These are phyloP conservation scores for Crithidia thermophila DNA, from an alignment of 208 protist genomes.

Conservation along the genomic window DNA sequence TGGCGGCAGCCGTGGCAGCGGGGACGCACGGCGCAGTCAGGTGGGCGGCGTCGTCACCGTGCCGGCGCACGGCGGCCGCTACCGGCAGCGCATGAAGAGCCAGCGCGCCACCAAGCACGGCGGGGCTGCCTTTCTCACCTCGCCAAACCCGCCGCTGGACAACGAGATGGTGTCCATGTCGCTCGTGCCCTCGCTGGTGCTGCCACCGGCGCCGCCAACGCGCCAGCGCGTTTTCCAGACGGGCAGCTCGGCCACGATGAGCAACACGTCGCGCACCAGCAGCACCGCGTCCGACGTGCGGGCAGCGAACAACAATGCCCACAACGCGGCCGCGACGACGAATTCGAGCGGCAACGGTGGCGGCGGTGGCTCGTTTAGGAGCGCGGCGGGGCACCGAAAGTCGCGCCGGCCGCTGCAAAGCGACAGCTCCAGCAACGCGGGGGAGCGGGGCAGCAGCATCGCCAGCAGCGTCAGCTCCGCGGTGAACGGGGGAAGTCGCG, in stretches of 20 bases:
- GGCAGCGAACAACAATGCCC: background rate
- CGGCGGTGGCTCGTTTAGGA: background rate
- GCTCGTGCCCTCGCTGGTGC: constrained; percentile 16
- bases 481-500: too few species aligned
- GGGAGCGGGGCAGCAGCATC: too few species aligned
- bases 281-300: constrained; percentile 10
- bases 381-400: background rate
- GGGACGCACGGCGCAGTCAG: background rate
- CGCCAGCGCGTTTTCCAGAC: background rate
- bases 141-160: background rate
- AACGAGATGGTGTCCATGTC: constrained; percentile 8
- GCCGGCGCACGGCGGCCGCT: background rate
- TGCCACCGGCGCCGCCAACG: constrained; percentile 10
- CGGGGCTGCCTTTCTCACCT: background rate
- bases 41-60: background rate
- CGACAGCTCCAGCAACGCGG: too few species aligned
- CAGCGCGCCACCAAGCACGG: background rate
- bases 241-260: background rate
- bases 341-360: too few species aligned
- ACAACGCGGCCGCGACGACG: background rate
- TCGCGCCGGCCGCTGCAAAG: too few species aligned
- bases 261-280: constrained; percentile 2
- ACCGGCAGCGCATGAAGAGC: constrained; percentile 8
- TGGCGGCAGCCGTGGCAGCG: constrained; percentile 4
- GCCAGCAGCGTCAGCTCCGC: too few species aligned